Evolutionary conservation across 2,329 filamentous ascomycete genomes (phyloP), one percentile per base, ranked within the genome.

Genomic region (Alternaria triticina): DNA sequence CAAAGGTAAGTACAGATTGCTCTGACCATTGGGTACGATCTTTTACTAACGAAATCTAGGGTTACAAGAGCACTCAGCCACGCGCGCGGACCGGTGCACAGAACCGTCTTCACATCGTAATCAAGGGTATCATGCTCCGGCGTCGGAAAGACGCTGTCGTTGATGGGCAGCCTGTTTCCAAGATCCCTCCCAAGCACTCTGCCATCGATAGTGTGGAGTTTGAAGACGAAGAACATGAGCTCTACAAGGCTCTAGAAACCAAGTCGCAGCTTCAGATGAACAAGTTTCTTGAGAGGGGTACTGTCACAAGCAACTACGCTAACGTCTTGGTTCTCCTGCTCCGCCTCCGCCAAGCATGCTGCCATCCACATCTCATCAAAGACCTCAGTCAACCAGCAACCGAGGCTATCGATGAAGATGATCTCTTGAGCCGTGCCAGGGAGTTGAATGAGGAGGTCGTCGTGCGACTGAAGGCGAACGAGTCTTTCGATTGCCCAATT

Each of bases 41-140:
- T 12, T 30, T 36, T 13, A 25, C 49, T 57, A 25, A 60, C 36
- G n/a, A 44, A 28, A 52, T 28, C 3, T 50, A 70, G 67, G 70
- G 68, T 10, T 50, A 89, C 9, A 87, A 87, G 64, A 73, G 71
- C 3, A 70, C 66, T 6, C 71, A 77, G 43, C 77, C 81, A 3
- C 60, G 51, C 28, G 66, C 17, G 73, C 79, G 60, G 65, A 80
- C 65, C 22, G 68, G 65, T 28, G 89, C 90, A 3, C 93, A 97
- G 89, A 81, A 82, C 55, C 88, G 89, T 69, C 81, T 97, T 6
- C 92, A 93, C 62, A 88, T 88, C 6, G 80, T 97, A 6, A 86
- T 97, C 40, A 93, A 92, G 72, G 91, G 91, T 1, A 89, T 94
- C 51, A 90, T 97, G 81, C 85, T 97, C 54, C 90, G 94, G 27